These are phyloP conservation scores for Allantophomopsis lycopodina DNA, from an alignment of 2,329 filamentous ascomycete genomes.

Conservation along the genomic window DNA sequence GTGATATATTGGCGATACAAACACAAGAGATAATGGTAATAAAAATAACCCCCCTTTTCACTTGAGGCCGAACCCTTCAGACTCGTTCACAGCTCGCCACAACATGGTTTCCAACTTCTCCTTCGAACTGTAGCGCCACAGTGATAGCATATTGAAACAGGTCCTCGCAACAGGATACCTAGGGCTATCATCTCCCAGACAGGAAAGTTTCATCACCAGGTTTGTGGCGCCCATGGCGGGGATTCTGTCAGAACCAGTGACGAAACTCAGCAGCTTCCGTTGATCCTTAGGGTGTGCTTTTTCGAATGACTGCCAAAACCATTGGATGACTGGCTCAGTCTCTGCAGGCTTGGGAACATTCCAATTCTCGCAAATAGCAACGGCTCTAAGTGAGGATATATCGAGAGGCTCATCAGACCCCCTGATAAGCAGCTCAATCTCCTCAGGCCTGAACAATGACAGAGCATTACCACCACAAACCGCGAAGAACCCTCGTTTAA, in stretches of 20 bases:
- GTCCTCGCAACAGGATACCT: constrained; percentile 78
- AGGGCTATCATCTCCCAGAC: constrained; percentile 58
- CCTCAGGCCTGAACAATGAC: constrained; percentile 76
- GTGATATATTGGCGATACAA: too few species aligned
- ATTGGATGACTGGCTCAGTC: constrained; percentile 53
- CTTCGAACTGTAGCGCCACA: constrained; percentile 58
- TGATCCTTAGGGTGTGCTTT: constrained; percentile 53
- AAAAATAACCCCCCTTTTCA: constrained; percentile 19
- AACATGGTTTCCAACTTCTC: constrained; percentile 57
- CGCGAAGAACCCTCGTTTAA: constrained; percentile 87
- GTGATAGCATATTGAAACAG: constrained; percentile 74
- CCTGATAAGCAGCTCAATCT: constrained; percentile 77
- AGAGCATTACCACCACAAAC: constrained; percentile 83
- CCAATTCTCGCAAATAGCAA: constrained; percentile 79
- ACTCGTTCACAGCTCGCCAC: constrained; percentile 79
- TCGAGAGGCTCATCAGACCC: constrained; percentile 78
- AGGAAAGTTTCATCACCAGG: constrained; percentile 62
- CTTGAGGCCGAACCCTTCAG: constrained; percentile 85
- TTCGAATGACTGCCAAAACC: constrained; percentile 83
- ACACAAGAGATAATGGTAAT: not conserved
- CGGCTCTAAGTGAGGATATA: constrained; percentile 59
- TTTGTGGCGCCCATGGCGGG: constrained; percentile 77
- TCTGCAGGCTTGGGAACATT: constrained; percentile 36
- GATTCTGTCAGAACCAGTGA: constrained; percentile 83
- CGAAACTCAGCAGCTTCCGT: constrained; percentile 68